Evolutionary conservation across 768 basidiomycete genomes (phyloP), one percentile per base, ranked within the genome.

Genomic region (Boletus barrowsii): DNA sequence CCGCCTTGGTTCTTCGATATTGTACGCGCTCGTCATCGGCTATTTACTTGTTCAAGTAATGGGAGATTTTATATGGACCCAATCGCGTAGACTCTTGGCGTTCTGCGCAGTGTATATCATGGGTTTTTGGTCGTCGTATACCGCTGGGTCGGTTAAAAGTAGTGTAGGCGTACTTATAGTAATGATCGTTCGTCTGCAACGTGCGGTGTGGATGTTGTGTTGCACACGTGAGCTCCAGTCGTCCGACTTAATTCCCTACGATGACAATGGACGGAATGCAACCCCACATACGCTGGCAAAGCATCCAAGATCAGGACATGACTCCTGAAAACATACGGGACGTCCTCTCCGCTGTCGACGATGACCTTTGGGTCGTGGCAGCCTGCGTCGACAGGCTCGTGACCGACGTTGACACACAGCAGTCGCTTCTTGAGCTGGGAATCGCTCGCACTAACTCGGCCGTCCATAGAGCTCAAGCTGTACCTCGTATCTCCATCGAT

Each of bases 321-420:
- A 83, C 83, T 4, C 62, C 72, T 0, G 76, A 82, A 45, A 62
- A 65, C 40, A 72, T 88, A 26, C 68, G 73, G 22, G 63, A 79
- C 22, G 62, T 77, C 18, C 77, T 94, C 18, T 72, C 68, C 10
- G 61, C 72, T 22, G 72, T 87, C 39, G 69, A 73, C 40, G 83
- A 92, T 62, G 87, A 93, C 68, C 71, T 85, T 10, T 93, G 90
- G 90, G 86, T 84, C 15, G 79, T 79, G 36, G 82, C 86, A n/a
- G 88, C 90, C 3, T 87, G 83, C 61, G 73, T 76, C 24, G 89
- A 91, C 72, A 77, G 86, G 53, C 68, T 87, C 24, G 72, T 87
- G n/a, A 75, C 86, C 56, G 75, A 83, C 65, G 71, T 77, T 20
- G 67, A 66, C 49, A 69, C 82, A 14, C 84, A 91, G 58, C 76